phyloP scores from a whole-genome alignment of 106 monocot genomes.

The Amphibolis antarctica region DNA sequence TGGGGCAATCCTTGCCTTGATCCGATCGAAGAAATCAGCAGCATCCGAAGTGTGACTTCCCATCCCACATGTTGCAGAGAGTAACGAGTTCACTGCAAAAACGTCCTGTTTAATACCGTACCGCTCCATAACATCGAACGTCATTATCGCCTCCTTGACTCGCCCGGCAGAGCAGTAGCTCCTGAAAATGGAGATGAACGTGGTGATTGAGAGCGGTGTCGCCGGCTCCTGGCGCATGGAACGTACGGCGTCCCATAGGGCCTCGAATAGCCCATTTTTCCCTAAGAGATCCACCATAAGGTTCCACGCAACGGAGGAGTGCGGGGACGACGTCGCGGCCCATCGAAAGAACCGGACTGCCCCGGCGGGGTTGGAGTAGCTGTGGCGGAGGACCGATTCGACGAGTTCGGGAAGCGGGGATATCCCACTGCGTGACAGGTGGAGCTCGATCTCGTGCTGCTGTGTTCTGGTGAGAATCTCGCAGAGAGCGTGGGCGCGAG shows the following conservation, averaged over 20 bases:
- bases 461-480: constrained; percentile 36
- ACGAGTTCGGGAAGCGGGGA: constrained; percentile 33
- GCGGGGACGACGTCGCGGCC: constrained; percentile 35
- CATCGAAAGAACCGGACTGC: constrained; percentile 69
- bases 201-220: constrained; percentile 31
- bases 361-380: constrained; percentile 34
- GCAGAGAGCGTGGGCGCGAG: constrained; percentile 27
- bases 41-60: constrained; percentile 34
- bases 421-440: constrained; percentile 29
- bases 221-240: constrained; percentile 42
- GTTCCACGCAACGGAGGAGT: constrained; percentile 42
- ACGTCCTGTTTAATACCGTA: constrained; percentile 46
- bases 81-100: constrained; percentile 52
- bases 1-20: constrained; percentile 34
- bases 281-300: constrained; percentile 81
- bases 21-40: constrained; percentile 39
- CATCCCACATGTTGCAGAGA: constrained; percentile 39
- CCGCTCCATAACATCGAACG: constrained; percentile 80
- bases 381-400: constrained; percentile 39
- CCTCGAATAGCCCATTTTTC: constrained; percentile 47
- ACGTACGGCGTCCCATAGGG: constrained; percentile 82
- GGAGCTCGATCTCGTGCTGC: constrained; percentile 23
- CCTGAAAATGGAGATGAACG: constrained; percentile 56
- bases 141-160: constrained; percentile 56
- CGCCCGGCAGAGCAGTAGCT: constrained; percentile 49